Evolutionary conservation across 2,329 filamentous ascomycete species (phyloP), one percentile per base, ranked within the genome.

Genomic region (Aureobasidium namibiae): DNA sequence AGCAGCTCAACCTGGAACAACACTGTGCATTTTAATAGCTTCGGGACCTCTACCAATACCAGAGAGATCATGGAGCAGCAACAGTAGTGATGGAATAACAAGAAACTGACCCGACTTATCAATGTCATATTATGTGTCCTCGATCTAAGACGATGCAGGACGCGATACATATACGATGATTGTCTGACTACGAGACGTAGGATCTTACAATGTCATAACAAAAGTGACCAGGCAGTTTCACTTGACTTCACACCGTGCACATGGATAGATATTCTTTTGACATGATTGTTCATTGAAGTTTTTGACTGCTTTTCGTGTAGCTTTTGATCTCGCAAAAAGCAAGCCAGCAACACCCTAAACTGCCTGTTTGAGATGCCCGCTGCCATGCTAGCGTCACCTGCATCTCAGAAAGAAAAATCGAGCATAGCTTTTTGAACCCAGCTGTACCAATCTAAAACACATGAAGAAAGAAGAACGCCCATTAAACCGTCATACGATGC

Each of bases 391-490:
- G 53, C 53, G 53, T 42, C 41, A 48, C 34, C 33, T 48, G 33
- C 41, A 57, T 57, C 41, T 57, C 33, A 33, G 38, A 56, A 56
- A 48, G 39, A 60, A 45, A 60, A 49, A 60, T 29, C 49, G 41
- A 49, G 59, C 59, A 60, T 57, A 57, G 54, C 54, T 49, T 56
- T 53, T 56, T 39, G 50, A 54, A 53, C 59, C 59, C 59, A 60
- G 59, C 41, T 53, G 59, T 56, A 53, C 50, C 59, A 57, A 57
- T 52, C 50, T 61, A 56, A 49, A 61, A 45, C 46, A 56, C 23
- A 39, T 36, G 44, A 63, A 62, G 53, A 62, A 61, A 60, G 60
- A 49, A 61, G 49, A 61, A 63, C 59, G 61, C 59, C 57, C 61
- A 59, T 61, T 61, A 61, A 63, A 56, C 56, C 60, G 42, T 60